phyloP scores from a whole-genome alignment of 495 filamentous ascomycete species.

The Pyronema omphalodes region DNA sequence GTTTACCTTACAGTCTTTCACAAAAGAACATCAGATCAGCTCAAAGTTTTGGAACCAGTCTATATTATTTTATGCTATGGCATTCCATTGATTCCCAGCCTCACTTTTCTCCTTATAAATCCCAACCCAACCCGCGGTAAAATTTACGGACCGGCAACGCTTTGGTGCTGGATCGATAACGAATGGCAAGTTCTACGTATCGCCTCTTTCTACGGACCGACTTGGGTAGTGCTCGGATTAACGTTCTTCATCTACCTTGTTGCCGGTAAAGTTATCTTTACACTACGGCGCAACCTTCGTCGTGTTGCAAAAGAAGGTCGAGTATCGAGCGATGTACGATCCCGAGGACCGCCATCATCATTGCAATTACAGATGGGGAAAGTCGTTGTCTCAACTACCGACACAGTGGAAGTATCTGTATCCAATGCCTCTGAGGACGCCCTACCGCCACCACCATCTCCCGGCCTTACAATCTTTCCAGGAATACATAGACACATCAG shows the following conservation, averaged over 20 bases:
- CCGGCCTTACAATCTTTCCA: not conserved
- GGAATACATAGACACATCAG: not conserved
- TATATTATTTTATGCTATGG: slow-evolving; percentile 63
- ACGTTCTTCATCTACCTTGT: slow-evolving; percentile 59
- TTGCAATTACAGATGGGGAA: not conserved
- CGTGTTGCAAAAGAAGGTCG: slow-evolving; percentile 25
- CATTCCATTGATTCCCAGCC: slow-evolving; percentile 48
- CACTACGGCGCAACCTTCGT: slow-evolving; percentile 36
- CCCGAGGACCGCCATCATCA: not conserved
- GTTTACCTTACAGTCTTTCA: slow-evolving; percentile 75
- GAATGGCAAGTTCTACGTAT: slow-evolving; percentile 59
- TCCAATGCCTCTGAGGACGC: not conserved
- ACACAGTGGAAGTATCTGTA: not conserved
- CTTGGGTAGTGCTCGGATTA: slow-evolving; percentile 54
- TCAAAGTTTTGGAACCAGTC: slow-evolving; percentile 51
- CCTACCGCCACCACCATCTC: not conserved
- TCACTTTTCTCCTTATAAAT: slow-evolving; percentile 48
- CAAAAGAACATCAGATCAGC: slow-evolving; percentile 46
- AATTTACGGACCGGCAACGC: slow-evolving; percentile 58
- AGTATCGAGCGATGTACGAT: slow-evolving; percentile 3
- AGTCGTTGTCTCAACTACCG: not conserved
- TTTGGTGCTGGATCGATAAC: slow-evolving; percentile 70
- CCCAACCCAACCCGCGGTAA: slow-evolving; percentile 30
- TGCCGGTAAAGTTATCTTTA: slow-evolving; percentile 53
- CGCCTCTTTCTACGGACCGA: slow-evolving; percentile 62